Conservation (phyloP, 768 basidiomycete species). For the Rhodotorula graminis region DNA sequence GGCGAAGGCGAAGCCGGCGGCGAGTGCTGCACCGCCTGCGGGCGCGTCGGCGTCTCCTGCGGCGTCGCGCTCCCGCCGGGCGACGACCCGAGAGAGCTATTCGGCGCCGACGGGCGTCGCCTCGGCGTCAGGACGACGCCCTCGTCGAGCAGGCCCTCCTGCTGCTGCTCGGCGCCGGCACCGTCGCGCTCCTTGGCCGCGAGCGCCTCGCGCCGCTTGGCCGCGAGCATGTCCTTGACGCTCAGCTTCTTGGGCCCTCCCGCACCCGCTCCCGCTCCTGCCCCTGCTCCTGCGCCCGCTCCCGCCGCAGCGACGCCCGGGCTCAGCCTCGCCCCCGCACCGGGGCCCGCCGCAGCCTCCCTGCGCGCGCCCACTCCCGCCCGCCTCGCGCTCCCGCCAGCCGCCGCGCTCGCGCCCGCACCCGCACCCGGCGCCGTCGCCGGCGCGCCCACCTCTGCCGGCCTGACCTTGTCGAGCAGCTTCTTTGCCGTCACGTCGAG, state of each 20-base stretch:
- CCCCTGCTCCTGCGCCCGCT: background rate
- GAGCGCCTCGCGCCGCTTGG: slow-evolving; percentile 17
- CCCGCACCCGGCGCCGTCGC: background rate
- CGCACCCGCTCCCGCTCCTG: no score
- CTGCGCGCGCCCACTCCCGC: background rate
- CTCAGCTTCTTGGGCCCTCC: slow-evolving; percentile 21
- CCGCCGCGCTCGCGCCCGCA: no score
- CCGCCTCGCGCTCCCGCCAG: no score
- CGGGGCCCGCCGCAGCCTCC: background rate
- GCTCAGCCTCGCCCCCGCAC: no score
- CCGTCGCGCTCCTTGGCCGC: background rate
- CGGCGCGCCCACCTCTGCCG: background rate
- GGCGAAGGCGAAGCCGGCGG: no score
- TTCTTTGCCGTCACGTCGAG: slow-evolving; percentile 68
- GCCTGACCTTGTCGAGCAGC: slow-evolving; percentile 69
- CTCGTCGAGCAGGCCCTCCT: slow-evolving; percentile 1
- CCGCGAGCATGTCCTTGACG: slow-evolving; percentile 26
- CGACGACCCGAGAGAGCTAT: background rate
- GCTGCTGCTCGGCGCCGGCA: no score
- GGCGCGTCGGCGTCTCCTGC: background rate
- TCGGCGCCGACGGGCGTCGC: background rate
- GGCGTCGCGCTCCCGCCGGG: background rate
- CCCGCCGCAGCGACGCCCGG: no score
- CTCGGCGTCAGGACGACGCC: background rate
- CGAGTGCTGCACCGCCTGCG: background rate